Evolutionary conservation across 331 rosid genomes (phyloP), one percentile per base, ranked within the genome.

Genomic region (Arachis monticola): DNA sequence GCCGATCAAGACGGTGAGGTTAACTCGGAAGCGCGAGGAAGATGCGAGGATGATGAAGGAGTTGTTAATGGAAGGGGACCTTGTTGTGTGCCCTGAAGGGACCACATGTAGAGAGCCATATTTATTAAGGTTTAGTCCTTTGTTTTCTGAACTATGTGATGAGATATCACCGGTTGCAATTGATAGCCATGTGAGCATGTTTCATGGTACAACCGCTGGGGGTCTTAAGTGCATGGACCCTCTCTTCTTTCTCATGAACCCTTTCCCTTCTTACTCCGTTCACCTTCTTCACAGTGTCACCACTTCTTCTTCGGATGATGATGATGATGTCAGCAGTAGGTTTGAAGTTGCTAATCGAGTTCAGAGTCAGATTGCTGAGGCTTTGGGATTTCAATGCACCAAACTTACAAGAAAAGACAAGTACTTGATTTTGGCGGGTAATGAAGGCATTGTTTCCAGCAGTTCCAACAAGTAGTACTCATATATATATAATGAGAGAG

Each of bases 151-250:
- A 62, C 41, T 88, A 11, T 57, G 85, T 5, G 73, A 77, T 0
- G 74, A 73, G 12, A 83, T 92, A 3, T 59, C 60, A 0, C 96
- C 97, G 0, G 84, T 90, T 0, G 97, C 93, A 0, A 60, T 87
- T 8, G 81, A 79, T 11, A 69, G 79, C 17, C 84, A 81, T 5
- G 93, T 88, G 6, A 71, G 81, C 59, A 86, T 92, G 92, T 87
- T 90, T 73, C 84, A 92, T 14, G 97, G 97, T 1, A 90, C 97
- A 0, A 92, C 93, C 0, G 96, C 97, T 0, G 82, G 96, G 0
- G 97, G 97, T 14, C 67, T 88, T 52, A 92, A 92, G 92, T 83
- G 87, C 72, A 50, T 92, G 75, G 97, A 92, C 76, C 92, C 96
- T 0, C 0, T 92, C 10, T 92, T 85, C 85, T 87, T 88, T 70